Conservation (phyloP, 768 basidiomycete species). For the Hemileccinum rubropunctum region DNA sequence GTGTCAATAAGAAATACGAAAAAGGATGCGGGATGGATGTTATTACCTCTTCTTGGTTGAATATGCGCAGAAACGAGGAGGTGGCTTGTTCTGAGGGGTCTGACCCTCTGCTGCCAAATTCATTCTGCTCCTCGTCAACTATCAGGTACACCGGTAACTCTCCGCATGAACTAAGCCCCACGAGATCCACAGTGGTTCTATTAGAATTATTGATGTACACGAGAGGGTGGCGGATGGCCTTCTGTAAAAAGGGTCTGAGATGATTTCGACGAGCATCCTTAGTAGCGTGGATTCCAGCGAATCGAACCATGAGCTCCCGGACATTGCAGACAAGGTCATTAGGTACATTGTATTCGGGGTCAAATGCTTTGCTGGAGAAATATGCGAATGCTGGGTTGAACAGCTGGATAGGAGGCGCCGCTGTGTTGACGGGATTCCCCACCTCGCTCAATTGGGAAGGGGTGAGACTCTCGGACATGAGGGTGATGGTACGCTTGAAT, state of each 20-base stretch:
- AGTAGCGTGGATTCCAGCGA: constrained; percentile 10
- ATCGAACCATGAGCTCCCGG: constrained; percentile 10
- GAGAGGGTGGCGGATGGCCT: background rate
- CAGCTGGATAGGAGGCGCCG: constrained; percentile 10
- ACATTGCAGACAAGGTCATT: constrained; percentile 3
- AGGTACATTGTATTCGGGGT: constrained; percentile 5
- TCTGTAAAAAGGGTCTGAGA: background rate
- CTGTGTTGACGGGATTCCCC: background rate
- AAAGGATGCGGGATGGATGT: background rate
- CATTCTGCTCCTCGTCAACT: constrained; percentile 20
- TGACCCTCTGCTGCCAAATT: constrained; percentile 18
- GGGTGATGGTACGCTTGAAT: background rate
- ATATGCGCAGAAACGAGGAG: constrained; percentile 21
- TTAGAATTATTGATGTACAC: background rate
- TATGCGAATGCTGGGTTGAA: constrained; percentile 27
- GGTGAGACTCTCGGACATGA: background rate
- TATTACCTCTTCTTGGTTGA: constrained; percentile 11
- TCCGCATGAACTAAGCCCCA: background rate
- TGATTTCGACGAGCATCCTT: background rate
- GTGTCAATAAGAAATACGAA: background rate
- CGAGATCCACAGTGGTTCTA: constrained; percentile 2
- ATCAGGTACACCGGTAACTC: background rate
- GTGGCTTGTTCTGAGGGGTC: constrained; percentile 31
- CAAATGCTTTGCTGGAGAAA: constrained; percentile 23
- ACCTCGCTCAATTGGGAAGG: constrained; percentile 7